These are phyloP conservation scores for Chytridium lagenaria DNA, from an alignment of 371 early-diverging fungal species.

Conservation along the genomic window DNA sequence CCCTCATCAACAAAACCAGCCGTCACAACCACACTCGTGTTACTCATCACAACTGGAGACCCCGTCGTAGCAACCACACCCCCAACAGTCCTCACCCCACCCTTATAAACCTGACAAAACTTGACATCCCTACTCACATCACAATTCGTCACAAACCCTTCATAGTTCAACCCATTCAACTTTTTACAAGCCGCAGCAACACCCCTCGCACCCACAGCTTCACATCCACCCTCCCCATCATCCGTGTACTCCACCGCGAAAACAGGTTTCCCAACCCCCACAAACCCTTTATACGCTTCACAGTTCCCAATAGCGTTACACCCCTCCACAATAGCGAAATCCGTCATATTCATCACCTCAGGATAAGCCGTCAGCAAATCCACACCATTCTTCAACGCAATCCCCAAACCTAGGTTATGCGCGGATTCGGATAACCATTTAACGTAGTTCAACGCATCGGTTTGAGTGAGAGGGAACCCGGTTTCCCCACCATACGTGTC, in stretches of 20 bases:
- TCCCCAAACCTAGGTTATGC: conserved; percentile 24
- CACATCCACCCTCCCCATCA: conserved; percentile 27
- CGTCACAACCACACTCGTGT: no score
- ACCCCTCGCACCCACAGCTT: background rate
- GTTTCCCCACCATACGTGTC: conserved; percentile 29
- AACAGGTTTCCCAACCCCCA: conserved; percentile 33
- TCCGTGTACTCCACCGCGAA: conserved; percentile 37
- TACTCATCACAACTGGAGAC: no score
- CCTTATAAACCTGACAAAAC: background rate
- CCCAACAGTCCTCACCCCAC: background rate
- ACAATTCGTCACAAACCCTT: conserved; percentile 24
- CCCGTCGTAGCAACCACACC: no score
- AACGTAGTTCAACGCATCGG: conserved; percentile 34
- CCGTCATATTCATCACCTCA: conserved; percentile 22
- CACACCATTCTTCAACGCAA: conserved; percentile 36
- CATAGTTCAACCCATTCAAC: conserved; percentile 14
- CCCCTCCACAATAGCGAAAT: conserved; percentile 38
- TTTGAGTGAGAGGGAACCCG: conserved; percentile 33
- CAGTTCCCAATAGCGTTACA: conserved; percentile 34
- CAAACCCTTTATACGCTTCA: conserved; percentile 6
- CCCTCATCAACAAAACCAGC: no score
- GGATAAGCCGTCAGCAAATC: background rate
- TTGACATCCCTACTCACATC: background rate
- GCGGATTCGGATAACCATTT: conserved; percentile 29
- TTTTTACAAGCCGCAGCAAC: conserved; percentile 1